Base-by-base conservation (phyloP, 305 asterid species). In the Petunia hybrid region DNA sequence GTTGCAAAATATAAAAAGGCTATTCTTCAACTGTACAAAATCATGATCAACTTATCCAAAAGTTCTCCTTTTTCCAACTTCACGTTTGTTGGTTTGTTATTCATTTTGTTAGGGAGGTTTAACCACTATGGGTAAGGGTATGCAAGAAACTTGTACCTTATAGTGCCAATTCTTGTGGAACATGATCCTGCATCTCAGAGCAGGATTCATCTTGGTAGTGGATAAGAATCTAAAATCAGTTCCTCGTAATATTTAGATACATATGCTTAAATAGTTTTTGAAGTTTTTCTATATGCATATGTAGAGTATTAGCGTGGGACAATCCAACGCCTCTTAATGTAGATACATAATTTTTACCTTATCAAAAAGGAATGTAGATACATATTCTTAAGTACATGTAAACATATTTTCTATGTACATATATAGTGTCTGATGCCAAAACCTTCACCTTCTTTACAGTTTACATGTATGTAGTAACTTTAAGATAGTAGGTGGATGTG, bases 181-280 rank as follows among this genome's bases (percentile, higher is more conserved):
- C 43, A 71, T 71, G 43, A 71, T 71, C 60, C 61, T 71, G 42
- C 77, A 48, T 71, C 43, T 71, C 77, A 7, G 38, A 14, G 53
- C 5, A 40, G 75, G n/a, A 7, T 42, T 67, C 51, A 22, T 22
- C 31, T 22, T 22, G 31, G 31, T 22, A 22, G 31, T 22, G 31
- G 31, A 22, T 22, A 22, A 31, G 61, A 43, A 9, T 7, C 31
- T 70, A 70, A 71, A 46, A 22, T 71, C 31, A 1, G 43, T 69
- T 43, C 59, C 76, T 69, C 40, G 8, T 69, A 63, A 63, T 63
- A 4, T 63, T 10, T 64, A 7, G 1, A 51, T 8, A 51, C n/a
- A 51, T n/a, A 51, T 51, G 3, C 57, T 10, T 51, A 51, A 4
- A 51, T 68, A 42, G 56, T 8, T 43, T 16, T 42, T 68, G 8